Base-by-base conservation (phyloP, 768 basidiomycete species). In the Agaricus blazei region DNA sequence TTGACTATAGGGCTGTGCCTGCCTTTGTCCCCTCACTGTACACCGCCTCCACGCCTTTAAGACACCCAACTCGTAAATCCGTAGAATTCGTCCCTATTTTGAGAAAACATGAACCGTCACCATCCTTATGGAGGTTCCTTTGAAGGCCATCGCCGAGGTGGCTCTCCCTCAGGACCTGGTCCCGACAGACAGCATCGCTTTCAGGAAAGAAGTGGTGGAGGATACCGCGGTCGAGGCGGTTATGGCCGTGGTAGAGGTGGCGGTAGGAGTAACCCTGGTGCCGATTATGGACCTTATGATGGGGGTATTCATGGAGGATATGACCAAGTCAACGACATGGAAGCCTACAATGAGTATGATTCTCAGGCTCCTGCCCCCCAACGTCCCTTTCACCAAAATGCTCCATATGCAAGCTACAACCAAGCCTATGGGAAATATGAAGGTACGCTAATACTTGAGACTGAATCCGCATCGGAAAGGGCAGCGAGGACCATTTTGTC, bases 391-490 rank as follows among this genome's bases (percentile, higher is more conserved):
- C 89, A 87, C 77, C 84, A 88, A 73, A 84, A 80, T 70, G 74
- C 74, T 61, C 69, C 79, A 55, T 70, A 75, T 65, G 77, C 82
- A 67, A 84, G 78, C 53, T 80, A 74, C 66, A 69, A 76, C 69
- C 84, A 87, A 73, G 84, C 75, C 60, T 87, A 80, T 70, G 60
- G 67, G 59, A 82, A 80, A 73, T 80, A 73, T 75, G 89, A 91
- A 92, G 90, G 90, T 93, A 82, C 89, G 90, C 88, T 85, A 77
- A 81, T 27, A 79, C 70, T 82, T 84, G 72, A 84, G 80, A 82
- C 76, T 82, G 68, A 80, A 76, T 67, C 63, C 63, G 68, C 68
- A 68, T 65, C 64, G 72, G 69, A 67, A 75, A 70, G 62, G 66
- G 71, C 64, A 74, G 73, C 74, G 70, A 72, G 70, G 67, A 58